Evolutionary conservation across 768 basidiomycete species (phyloP).

Genomic region (Harrya chromipes): DNA sequence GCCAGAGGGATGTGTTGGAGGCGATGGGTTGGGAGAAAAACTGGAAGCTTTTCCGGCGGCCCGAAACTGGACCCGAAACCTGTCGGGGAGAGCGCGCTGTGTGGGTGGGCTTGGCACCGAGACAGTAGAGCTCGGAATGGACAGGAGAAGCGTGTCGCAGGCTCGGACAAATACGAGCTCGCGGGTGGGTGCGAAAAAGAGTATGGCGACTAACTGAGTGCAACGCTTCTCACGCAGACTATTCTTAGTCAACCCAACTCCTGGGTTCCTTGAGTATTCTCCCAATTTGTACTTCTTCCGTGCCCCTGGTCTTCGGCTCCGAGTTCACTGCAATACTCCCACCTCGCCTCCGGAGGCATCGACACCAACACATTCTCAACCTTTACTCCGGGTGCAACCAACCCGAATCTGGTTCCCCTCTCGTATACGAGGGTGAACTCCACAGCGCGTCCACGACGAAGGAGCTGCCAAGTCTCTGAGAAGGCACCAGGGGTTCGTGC

Average conservation of each 20-base stretch:
- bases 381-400: slow-evolving; percentile 55
- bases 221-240: too few species aligned
- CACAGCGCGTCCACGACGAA: slow-evolving; percentile 50
- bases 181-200: too few species aligned
- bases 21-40: too few species aligned
- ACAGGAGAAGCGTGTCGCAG: too few species aligned
- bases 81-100: too few species aligned
- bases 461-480: slow-evolving; percentile 46
- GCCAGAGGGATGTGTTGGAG: too few species aligned
- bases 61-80: too few species aligned
- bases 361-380: slow-evolving; percentile 66
- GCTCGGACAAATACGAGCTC: too few species aligned
- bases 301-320: slow-evolving; percentile 42
- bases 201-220: too few species aligned
- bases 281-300: slow-evolving; percentile 49
- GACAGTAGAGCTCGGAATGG: too few species aligned
- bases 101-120: too few species aligned
- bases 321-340: slow-evolving; percentile 65
- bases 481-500: slow-evolving; percentile 22
- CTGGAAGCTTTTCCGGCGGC: too few species aligned
- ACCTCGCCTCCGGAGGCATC: slow-evolving; percentile 61
- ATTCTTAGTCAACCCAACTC: slow-evolving; percentile 11
- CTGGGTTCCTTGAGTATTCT: slow-evolving; percentile 41
- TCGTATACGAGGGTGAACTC: slow-evolving; percentile 69
- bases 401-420: slow-evolving; percentile 65